These are phyloP conservation scores for Flaveria ramosissima DNA, from an alignment of 129 eudicot species.

Conservation along the genomic window DNA sequence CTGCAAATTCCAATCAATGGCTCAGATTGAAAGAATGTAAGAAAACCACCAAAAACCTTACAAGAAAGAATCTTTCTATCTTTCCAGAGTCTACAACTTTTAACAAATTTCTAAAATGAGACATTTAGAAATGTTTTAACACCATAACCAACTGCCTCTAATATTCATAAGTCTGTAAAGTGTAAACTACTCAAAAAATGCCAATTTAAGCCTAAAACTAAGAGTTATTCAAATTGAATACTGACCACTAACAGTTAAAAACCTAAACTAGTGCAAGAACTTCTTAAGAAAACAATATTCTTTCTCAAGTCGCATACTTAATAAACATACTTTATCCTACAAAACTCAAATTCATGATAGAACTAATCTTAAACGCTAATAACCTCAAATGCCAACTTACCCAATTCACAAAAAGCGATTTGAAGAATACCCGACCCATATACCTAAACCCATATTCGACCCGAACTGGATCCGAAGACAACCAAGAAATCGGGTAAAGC, in stretches of 20 bases:
- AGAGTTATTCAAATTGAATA: neutral
- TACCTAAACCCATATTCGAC: constrained; percentile 16
- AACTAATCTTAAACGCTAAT: neutral
- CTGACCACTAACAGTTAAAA: neutral
- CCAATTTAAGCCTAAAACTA: neutral
- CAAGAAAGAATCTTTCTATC: neutral
- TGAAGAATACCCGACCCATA: constrained; percentile 21
- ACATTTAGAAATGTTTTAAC: neutral
- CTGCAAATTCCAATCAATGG: too few relatives aligned
- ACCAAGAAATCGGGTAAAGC: constrained; percentile 28
- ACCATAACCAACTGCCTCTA: neutral
- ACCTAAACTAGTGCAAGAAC: neutral
- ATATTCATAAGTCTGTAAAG: neutral
- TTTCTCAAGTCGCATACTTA: neutral
- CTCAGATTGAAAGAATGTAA: neutral
- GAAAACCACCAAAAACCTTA: neutral
- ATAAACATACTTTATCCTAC: neutral
- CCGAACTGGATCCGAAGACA: constrained; percentile 33
- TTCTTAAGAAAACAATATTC: neutral
- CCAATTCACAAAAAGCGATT: neutral
- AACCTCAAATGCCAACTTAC: neutral
- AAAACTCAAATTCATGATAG: constrained; percentile 14
- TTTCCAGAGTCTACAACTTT: neutral
- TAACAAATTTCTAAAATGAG: neutral
- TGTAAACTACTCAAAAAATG: neutral